phyloP scores from a whole-genome alignment of 2,329 filamentous ascomycete species.

The Paramyrothecium sp. region DNA sequence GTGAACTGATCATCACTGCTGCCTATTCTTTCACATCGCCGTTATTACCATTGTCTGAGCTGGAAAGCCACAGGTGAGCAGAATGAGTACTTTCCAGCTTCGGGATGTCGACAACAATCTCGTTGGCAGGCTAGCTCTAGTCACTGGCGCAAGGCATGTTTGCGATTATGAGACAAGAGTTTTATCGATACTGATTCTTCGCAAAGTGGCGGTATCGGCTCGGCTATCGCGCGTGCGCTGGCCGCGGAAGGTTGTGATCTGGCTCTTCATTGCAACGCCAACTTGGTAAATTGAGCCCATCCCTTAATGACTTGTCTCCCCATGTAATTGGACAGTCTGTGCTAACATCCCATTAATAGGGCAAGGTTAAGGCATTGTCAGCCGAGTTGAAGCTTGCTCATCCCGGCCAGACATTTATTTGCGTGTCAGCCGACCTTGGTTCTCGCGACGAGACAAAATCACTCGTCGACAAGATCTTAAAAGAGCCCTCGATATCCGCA shows the following conservation, averaged over 20 bases:
- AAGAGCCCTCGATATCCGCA: constrained; percentile 7
- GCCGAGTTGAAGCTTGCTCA: background rate
- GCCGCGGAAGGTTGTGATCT: background rate
- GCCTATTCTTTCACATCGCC: too few species aligned
- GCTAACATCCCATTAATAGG: background rate
- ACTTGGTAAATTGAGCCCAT: background rate
- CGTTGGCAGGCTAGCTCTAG: background rate
- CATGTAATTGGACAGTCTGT: background rate
- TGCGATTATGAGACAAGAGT: background rate
- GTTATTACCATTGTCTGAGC: too few species aligned
- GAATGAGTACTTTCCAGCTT: background rate
- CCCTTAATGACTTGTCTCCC: too few species aligned
- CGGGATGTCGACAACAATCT: background rate
- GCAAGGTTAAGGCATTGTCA: background rate
- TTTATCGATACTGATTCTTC: background rate
- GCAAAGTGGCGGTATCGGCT: background rate
- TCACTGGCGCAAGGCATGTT: background rate
- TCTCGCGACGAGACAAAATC: constrained; percentile 11
- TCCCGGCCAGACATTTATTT: background rate
- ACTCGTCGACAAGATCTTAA: constrained; percentile 18
- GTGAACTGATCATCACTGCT: too few species aligned
- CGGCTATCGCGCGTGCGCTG: background rate
- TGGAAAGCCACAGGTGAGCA: too few species aligned
- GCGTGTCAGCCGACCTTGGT: background rate
- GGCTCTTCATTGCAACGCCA: background rate